These are phyloP conservation scores for Paracorniculantispora psalliotae DNA, from an alignment of 2,329 filamentous ascomycete species.

Conservation along the genomic window DNA sequence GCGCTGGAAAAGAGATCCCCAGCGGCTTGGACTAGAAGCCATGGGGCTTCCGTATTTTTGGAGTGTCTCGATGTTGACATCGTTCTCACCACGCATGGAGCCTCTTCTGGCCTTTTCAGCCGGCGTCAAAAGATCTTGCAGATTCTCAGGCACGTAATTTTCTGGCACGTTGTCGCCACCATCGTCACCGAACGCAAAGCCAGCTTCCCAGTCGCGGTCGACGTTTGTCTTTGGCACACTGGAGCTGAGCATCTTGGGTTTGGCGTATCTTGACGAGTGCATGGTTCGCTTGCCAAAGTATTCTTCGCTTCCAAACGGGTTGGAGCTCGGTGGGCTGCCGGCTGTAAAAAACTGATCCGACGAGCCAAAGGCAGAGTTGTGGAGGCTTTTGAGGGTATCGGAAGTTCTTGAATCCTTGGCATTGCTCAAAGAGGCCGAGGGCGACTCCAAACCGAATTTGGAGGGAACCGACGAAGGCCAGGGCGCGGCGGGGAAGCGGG, in stretches of 20 bases:
- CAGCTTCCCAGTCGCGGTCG: constrained; percentile 59
- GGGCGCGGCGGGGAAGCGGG: constrained; percentile 70
- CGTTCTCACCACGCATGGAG: constrained; percentile 53
- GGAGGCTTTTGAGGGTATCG: constrained; percentile 59
- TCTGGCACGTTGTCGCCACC: constrained; percentile 32
- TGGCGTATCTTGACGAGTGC: constrained; percentile 61
- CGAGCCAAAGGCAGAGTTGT: constrained; percentile 63
- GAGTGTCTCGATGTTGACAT: constrained; percentile 40
- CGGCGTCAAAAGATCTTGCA: constrained; percentile 62
- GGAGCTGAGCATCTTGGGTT: constrained; percentile 66
- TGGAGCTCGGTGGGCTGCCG: constrained; percentile 44
- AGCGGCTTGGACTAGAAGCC: constrained; percentile 55
- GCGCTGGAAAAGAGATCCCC: constrained; percentile 56
- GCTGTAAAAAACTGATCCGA: constrained; percentile 56
- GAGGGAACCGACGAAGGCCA: constrained; percentile 90
- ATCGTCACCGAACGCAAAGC: constrained; percentile 75
- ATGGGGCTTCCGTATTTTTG: constrained; percentile 59
- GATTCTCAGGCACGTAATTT: constrained; percentile 66
- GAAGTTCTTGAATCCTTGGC: constrained; percentile 58
- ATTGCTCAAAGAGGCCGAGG: constrained; percentile 62
- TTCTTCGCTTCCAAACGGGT: constrained; percentile 51
- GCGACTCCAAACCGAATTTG: constrained; percentile 84
- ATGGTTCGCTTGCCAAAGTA: constrained; percentile 67
- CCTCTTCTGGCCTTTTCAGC: constrained; percentile 62
- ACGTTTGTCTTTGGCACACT: constrained; percentile 61